phyloP scores from a whole-genome alignment of 805 yeast species.

The Lachancea nothofagi region DNA sequence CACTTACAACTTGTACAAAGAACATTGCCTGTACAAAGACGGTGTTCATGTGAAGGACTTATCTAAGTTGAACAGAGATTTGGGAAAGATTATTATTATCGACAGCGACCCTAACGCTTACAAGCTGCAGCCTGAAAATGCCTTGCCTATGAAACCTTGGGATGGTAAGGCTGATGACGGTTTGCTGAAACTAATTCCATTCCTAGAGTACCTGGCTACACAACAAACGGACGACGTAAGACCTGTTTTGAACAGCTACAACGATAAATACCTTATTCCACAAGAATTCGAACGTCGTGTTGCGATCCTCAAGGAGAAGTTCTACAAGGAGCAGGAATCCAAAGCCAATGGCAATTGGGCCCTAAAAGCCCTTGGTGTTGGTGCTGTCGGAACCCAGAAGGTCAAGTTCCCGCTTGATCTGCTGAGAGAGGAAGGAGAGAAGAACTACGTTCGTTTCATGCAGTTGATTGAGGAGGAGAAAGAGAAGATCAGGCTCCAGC shows the following conservation, averaged over 20 bases:
- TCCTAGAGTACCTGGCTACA: slow-evolving; percentile 90
- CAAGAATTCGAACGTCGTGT: slow-evolving; percentile 81
- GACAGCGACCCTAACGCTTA: slow-evolving; percentile 72
- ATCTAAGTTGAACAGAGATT: slow-evolving; percentile 83
- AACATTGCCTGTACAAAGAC: slow-evolving; percentile 79
- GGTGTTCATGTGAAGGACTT: slow-evolving; percentile 89
- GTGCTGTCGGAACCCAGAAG: slow-evolving; percentile 24
- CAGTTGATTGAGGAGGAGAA: slow-evolving; percentile 82
- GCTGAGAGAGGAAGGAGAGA: slow-evolving; percentile 88
- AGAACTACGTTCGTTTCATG: slow-evolving; percentile 77
- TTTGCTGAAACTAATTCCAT: slow-evolving; percentile 77
- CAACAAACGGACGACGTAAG: slow-evolving; percentile 83
- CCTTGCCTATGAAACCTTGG: slow-evolving; percentile 84
- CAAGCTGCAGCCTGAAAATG: slow-evolving; percentile 87
- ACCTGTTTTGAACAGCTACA: slow-evolving; percentile 72
- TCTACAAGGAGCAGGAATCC: slow-evolving; percentile 48
- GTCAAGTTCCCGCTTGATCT: slow-evolving; percentile 68
- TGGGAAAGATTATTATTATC: slow-evolving; percentile 69
- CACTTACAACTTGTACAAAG: slow-evolving; percentile 82
- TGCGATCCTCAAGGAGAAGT: slow-evolving; percentile 61
- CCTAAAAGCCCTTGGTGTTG: slow-evolving; percentile 58
- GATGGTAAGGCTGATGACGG: slow-evolving; percentile 77
- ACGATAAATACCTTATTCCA: slow-evolving; percentile 60
- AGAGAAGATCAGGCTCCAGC: slow-evolving; percentile 52
- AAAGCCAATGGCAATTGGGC: slow-evolving; percentile 46